A percentile compares a stretch with the other conserved stretches of the same genome.
Evolutionary conservation across 805 yeast species (phyloP).

Genomic region (Kazachstania psychrophila): DNA sequence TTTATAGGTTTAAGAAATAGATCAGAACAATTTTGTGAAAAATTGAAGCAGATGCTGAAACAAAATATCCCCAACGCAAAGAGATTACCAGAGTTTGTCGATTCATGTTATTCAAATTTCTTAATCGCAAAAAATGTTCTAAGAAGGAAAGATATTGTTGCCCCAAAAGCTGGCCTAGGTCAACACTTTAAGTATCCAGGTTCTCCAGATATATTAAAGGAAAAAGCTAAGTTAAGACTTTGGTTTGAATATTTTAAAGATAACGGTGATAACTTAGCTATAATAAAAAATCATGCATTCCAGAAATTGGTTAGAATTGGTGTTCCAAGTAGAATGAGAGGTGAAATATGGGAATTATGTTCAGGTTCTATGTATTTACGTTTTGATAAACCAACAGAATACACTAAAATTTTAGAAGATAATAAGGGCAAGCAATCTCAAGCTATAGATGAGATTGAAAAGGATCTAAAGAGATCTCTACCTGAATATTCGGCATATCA

Average conservation of each 20-base stretch:
- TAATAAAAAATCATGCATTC: conserved; percentile 66
- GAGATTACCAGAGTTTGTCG: conserved; percentile 53
- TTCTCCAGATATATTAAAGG: conserved; percentile 63
- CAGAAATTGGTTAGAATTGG: conserved; percentile 83
- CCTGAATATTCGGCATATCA: conserved; percentile 97
- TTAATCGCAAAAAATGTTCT: conserved; percentile 44
- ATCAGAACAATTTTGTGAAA: conserved; percentile 71
- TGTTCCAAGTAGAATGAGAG: conserved; percentile 85
- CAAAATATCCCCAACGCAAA: conserved; percentile 55
- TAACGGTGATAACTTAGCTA: conserved; percentile 75
- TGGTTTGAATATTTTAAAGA: conserved; percentile 88
- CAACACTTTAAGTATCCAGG: conserved; percentile 83
- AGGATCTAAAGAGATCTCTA: conserved; percentile 85
- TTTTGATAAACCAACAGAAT: conserved; percentile 51
- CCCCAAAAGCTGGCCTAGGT: conserved; percentile 84
- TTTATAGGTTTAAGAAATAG: conserved; percentile 71
- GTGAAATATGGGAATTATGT: conserved; percentile 92
- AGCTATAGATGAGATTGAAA: conserved; percentile 94
- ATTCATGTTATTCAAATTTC: conserved; percentile 79
- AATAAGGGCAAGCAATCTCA: conserved; percentile 58
- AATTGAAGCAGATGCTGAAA: conserved; percentile 50
- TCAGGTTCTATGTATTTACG: conserved; percentile 78
- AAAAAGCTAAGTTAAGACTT: conserved; percentile 74
- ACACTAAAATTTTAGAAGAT: conserved; percentile 46
- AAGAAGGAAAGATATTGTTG: conserved; percentile 33